phyloP scores from a whole-genome alignment of 805 yeast species.

The Diddensiella transvaalensis region DNA sequence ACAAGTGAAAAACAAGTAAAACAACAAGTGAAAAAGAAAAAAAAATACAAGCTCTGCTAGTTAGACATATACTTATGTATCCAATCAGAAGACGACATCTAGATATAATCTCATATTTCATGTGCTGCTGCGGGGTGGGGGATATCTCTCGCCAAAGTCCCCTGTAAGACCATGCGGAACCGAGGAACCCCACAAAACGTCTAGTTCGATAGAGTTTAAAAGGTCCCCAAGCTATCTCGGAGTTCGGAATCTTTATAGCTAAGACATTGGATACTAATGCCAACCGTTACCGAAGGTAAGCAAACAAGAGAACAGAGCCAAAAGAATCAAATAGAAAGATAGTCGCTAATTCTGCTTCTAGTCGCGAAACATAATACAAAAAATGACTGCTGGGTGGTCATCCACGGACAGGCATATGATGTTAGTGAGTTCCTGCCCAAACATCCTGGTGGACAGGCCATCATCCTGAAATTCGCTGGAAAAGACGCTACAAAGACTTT shows the following conservation, averaged over 20 bases:
- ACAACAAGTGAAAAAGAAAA: conserved; percentile 33
- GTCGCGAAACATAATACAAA: conserved; percentile 51
- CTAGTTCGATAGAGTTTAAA: too few relatives aligned
- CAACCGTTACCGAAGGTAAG: too few relatives aligned
- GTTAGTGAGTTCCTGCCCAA: conserved; percentile 57
- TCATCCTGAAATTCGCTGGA: conserved; percentile 59
- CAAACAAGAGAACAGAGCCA: too few relatives aligned
- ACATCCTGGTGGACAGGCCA: conserved; percentile 61
- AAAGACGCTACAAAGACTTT: conserved; percentile 79
- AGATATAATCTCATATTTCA: not conserved
- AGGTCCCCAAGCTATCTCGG: too few relatives aligned
- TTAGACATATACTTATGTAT: not conserved
- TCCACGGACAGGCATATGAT: conserved; percentile 76
- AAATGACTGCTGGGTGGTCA: conserved; percentile 79
- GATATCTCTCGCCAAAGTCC: too few relatives aligned
- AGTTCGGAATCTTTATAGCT: too few relatives aligned
- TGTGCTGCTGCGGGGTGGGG: too few relatives aligned
- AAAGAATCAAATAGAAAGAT: too few relatives aligned
- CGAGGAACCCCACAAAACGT: too few relatives aligned
- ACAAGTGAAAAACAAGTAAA: conserved; percentile 42
- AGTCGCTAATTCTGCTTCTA: too few relatives aligned
- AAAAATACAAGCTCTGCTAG: conserved; percentile 35
- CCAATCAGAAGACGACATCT: not conserved
- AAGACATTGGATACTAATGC: too few relatives aligned
- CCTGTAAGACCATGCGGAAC: too few relatives aligned